These are phyloP conservation scores for Phytophthora rubi DNA, from an alignment of 352 stramenopile species.

Conservation along the genomic window DNA sequence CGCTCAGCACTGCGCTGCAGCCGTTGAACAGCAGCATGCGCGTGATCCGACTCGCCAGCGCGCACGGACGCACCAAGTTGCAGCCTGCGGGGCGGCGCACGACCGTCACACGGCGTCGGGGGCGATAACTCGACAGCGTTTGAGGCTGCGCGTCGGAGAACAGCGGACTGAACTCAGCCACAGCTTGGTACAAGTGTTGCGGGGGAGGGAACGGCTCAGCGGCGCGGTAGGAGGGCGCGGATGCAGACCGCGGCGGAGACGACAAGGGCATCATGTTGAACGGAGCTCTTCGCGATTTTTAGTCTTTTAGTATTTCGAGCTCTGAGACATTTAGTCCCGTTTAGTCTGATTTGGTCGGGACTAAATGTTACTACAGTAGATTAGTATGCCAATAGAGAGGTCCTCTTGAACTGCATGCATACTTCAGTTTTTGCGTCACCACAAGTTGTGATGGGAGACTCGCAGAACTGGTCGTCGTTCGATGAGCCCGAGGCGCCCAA, in stretches of 20 bases:
- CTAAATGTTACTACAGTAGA: too few relatives aligned
- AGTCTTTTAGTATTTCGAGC: too few relatives aligned
- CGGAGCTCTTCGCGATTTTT: conserved; percentile 1
- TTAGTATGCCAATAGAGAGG: too few relatives aligned
- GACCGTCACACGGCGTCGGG: conserved; percentile 16
- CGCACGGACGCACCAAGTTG: conserved; percentile 34
- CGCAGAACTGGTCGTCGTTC: conserved; percentile 86
- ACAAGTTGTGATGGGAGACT: conserved; percentile 62
- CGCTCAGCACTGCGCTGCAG: conserved; percentile 33
- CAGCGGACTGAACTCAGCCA: conserved; percentile 11
- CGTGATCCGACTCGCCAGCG: conserved; percentile 29
- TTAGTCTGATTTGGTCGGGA: conserved; percentile 10
- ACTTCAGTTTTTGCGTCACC: neutral
- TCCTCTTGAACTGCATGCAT: too few relatives aligned
- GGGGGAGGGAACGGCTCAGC: neutral
- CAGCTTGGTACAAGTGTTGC: conserved; percentile 23
- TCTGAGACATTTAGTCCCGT: too few relatives aligned
- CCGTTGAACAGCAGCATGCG: conserved; percentile 38
- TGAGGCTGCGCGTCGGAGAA: neutral
- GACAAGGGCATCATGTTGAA: conserved; percentile 24
- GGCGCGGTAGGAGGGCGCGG: too few relatives aligned
- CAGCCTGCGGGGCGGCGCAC: conserved; percentile 23
- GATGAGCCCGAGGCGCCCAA: conserved; percentile 51
- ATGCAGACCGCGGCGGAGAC: conserved; percentile 17
- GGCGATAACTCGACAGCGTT: neutral